Evolutionary conservation across 768 basidiomycete genomes (phyloP), one percentile per base, ranked within the genome.

Genomic region (Peribolospora kevripleyi): DNA sequence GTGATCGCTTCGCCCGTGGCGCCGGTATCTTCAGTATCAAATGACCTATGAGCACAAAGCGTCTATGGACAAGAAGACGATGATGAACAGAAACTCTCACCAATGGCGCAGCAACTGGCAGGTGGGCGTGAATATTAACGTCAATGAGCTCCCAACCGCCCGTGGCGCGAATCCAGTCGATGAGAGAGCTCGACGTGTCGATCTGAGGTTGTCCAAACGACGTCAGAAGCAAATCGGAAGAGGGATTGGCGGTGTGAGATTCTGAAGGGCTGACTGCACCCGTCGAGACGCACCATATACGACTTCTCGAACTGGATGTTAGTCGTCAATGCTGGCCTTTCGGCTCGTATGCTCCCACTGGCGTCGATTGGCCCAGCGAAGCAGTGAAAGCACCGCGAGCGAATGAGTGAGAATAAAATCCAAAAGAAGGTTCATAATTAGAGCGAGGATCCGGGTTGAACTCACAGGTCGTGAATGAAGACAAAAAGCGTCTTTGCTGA

Each of bases 401-500:
- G 41, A 25, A 49, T 47, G 45, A 25, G 25, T 25, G 25, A 25
- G 25, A 25, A 25, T 25, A 25, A 25, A 25, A 25, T 25, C 25
- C 25, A 4, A 14, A 3, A 11, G 38, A 42, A 14, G 51, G 40
- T 13, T 11, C 6, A 14, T n/a, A 5, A 2, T 10, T 0, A 37
- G 5, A 10, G 6, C 7, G 6, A 38, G 7, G 39, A 46, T 3
- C 38, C 6, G 5, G 46, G 25, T 14, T 53, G 39, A 41, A 68
- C 84, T 65, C 65, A 91, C 91, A 95, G 87, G 70, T 97, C 90
- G 68, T 98, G 93, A 5, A 83, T 77, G 63, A 95, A 84, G 46
- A 97, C 68, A 39, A 97, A 76, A 37, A 97, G 63, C 0, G 81
- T 84, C 40, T 76, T 69, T 54, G 81, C 80, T 38, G 79, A 63